Conservation (phyloP, 108 stramenopile species). For the Nitzschia inconspicua region DNA sequence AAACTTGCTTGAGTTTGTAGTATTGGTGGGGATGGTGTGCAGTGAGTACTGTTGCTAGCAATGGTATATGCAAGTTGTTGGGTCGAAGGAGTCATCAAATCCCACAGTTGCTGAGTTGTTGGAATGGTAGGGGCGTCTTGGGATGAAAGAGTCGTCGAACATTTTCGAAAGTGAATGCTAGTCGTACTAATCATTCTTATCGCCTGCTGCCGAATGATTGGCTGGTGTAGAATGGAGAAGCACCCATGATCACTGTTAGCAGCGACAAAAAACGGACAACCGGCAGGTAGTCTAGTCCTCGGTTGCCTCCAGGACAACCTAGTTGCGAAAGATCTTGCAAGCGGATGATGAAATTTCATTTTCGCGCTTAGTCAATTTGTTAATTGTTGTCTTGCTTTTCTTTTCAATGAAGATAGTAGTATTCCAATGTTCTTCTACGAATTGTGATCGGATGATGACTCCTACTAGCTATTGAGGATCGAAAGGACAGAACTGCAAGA, state of each 20-base stretch:
- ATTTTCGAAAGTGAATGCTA: neutral
- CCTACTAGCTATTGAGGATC: too few relatives aligned
- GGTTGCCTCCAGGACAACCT: too few relatives aligned
- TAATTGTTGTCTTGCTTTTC: too few relatives aligned
- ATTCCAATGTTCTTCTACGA: too few relatives aligned
- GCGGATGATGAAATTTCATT: too few relatives aligned
- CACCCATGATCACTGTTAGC: neutral
- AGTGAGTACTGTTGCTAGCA: neutral
- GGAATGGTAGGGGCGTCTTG: too few relatives aligned
- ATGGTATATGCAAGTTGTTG: slow-evolving; percentile 8
- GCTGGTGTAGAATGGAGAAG: neutral
- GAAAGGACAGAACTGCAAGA: too few relatives aligned
- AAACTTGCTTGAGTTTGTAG: too few relatives aligned
- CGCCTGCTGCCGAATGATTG: neutral
- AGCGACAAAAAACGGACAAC: neutral
- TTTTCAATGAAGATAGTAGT: too few relatives aligned
- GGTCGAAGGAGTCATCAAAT: slow-evolving; percentile 14
- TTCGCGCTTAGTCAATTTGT: too few relatives aligned
- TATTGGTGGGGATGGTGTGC: neutral
- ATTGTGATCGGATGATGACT: too few relatives aligned
- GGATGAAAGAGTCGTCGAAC: neutral
- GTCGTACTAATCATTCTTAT: neutral
- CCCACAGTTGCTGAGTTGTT: slow-evolving; percentile 7
- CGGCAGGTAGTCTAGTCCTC: neutral
- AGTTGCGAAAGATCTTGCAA: too few relatives aligned